Conservation (phyloP, 306 rosid genomes). For the Cicer judaicum region DNA sequence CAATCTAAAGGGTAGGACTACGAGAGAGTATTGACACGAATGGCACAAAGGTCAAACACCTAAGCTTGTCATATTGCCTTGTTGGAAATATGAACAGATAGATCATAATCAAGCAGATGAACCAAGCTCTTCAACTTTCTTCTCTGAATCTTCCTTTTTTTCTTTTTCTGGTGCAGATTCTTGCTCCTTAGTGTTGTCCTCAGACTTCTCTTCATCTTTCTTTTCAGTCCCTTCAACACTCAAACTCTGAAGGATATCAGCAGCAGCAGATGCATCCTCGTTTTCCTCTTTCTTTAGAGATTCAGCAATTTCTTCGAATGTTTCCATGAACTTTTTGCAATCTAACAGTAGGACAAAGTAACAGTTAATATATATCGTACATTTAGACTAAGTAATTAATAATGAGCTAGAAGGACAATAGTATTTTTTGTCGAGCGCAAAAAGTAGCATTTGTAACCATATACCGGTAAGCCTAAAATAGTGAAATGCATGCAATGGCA, state of each 20-base stretch:
- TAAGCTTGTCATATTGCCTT: constrained; percentile 49
- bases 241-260: constrained; percentile 73
- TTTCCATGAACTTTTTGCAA: constrained; percentile 81
- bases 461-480: background rate
- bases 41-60: constrained; percentile 41
- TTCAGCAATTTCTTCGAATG: constrained; percentile 81
- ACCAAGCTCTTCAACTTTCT: constrained; percentile 60
- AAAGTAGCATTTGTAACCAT: background rate
- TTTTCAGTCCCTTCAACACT: constrained; percentile 60
- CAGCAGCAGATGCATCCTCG: constrained; percentile 69
- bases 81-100: constrained; percentile 18
- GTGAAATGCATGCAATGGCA: background rate
- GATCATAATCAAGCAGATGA: constrained; percentile 52
- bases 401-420: background rate
- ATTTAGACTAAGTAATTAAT: background rate
- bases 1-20: constrained; percentile 42
- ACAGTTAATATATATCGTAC: background rate
- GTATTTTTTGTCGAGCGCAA: background rate
- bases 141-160: constrained; percentile 48
- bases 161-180: constrained; percentile 47
- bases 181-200: constrained; percentile 48
- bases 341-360: constrained; percentile 49
- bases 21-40: constrained; percentile 38
- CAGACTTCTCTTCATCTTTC: constrained; percentile 46
- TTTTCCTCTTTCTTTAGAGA: constrained; percentile 67